Percentiles rank a stretch among this genome's conserved stretches.
phyloP scores from a whole-genome alignment of 306 rosid species.

The Astragalus membranaceus region DNA sequence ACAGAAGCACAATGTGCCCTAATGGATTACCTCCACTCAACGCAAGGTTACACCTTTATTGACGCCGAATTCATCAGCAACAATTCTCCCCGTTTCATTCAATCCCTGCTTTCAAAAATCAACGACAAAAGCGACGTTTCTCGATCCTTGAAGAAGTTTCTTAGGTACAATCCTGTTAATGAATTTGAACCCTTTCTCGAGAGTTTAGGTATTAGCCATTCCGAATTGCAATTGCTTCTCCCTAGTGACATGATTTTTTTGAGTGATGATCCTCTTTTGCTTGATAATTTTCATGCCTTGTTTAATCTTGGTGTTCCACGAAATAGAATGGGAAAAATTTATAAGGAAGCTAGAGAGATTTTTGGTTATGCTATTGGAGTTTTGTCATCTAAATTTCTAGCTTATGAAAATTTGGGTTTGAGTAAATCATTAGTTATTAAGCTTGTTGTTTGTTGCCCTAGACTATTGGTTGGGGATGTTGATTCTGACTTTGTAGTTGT shows the following conservation, averaged over 20 bases:
- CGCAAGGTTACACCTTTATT: conserved; percentile 45
- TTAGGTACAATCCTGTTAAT: conserved; percentile 63
- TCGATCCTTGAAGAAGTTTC: conserved; percentile 33
- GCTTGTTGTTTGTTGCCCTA: conserved; percentile 61
- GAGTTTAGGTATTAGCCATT: conserved; percentile 57
- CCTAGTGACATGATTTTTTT: conserved; percentile 46
- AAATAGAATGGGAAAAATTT: conserved; percentile 55
- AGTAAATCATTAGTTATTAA: conserved; percentile 43
- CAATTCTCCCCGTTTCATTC: conserved; percentile 56
- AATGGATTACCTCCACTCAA: conserved; percentile 54
- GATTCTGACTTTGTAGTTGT: conserved; percentile 37
- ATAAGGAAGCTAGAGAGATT: conserved; percentile 53
- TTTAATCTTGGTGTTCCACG: conserved; percentile 57
- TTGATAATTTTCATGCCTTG: conserved; percentile 51
- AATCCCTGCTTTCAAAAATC: conserved; percentile 35
- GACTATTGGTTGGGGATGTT: conserved; percentile 49
- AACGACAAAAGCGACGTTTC: conserved; percentile 26
- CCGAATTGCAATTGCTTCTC: conserved; percentile 37
- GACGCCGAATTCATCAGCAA: conserved; percentile 69
- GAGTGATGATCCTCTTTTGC: conserved; percentile 46
- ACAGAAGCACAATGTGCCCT: conserved; percentile 46
- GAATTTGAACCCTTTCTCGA: conserved; percentile 86
- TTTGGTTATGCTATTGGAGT: conserved; percentile 43
- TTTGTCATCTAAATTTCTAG: conserved; percentile 43
- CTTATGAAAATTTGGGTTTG: conserved; percentile 61